Evolutionary conservation across 1,139 yeast species (phyloP).

Genomic region (Yamadazyma sp.): DNA sequence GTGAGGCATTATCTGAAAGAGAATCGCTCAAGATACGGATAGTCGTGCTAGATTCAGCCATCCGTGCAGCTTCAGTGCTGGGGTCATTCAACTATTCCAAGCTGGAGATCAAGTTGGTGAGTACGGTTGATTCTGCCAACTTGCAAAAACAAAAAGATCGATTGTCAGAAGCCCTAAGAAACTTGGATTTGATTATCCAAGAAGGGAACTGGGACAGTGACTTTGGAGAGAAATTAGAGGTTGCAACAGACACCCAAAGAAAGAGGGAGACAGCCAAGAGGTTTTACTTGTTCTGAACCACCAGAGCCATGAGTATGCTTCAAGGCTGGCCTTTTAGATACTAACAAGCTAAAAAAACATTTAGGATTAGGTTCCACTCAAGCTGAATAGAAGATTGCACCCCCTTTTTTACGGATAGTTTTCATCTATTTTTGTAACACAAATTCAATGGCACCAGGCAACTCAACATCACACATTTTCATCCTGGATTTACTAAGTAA

Average conservation of each 20-base stretch:
- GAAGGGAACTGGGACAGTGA: conserved; percentile 17
- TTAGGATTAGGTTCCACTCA: background rate
- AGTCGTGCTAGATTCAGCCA: conserved; percentile 5
- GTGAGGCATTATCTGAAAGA: conserved; percentile 18
- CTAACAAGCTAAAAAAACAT: too few relatives aligned
- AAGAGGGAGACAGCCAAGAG: conserved; percentile 5
- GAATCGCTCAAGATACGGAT: conserved; percentile 13
- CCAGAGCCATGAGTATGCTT: background rate
- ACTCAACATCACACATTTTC: background rate
- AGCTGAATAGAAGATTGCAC: background rate
- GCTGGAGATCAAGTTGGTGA: conserved; percentile 15
- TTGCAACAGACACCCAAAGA: conserved; percentile 5
- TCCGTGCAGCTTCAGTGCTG: conserved; percentile 9
- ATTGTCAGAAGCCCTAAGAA: conserved; percentile 10
- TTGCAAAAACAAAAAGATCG: conserved; percentile 12
- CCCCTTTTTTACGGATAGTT: background rate
- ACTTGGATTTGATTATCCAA: conserved; percentile 17
- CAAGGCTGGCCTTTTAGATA: background rate
- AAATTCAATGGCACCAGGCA: too few relatives aligned
- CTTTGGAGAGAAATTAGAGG: conserved; percentile 10
- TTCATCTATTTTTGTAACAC: too few relatives aligned
- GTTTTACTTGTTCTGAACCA: conserved; percentile 5
- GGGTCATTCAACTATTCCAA: conserved; percentile 14
- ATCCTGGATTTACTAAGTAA: background rate
- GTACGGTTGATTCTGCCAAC: conserved; percentile 9